Base-by-base conservation (phyloP, 2,329 filamentous ascomycete genomes). In the Cladosporium colombiae region DNA sequence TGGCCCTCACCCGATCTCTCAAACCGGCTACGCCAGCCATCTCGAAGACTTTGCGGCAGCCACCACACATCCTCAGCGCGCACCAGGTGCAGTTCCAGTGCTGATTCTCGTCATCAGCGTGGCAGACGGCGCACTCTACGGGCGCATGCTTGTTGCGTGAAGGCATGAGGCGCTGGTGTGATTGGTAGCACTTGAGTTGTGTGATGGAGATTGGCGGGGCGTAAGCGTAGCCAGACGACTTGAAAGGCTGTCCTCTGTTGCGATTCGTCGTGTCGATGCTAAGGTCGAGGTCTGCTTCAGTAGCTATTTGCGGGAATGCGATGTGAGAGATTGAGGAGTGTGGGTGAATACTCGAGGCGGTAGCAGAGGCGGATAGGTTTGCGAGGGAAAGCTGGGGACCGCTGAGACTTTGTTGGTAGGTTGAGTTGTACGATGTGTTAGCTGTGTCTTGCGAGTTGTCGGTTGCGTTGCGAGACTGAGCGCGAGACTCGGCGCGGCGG, bases 61-160 rank as follows among this genome's bases (percentile, higher is more conserved):
- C 68, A 57, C 68, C 66, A 62, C 74, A 76, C 71, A 76, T 76
- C 13, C 74, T 63, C 55, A 76, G 27, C 25, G 73, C 73, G 57
- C 74, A 75, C 74, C 74, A 76, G 27, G 66, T 70, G 62, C 75
- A 77, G 46, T 70, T 74, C 67, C 70, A 76, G 49, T 74, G 71
- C 58, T 73, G 71, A 10, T 58, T 65, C 35, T 72, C 71, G 58
- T 75, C 72, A 57, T 76, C 74, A 46, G 70, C 71, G 56, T 76
- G 74, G 65, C 75, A 77, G 14, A 77, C 70, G 14, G 73, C 72
- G 66, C 75, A 77, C 65, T 76, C 75, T 23, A 77, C 74, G 6
- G 74, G 74, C 23, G 74, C 74, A 40, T 69, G 60, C 64, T 72
- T 73, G 70, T 77, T 77, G 33, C 68, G 68, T 53, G 66, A 71